phyloP scores from a whole-genome alignment of 371 early-diverging fungal species.

The Mucor ambiguus region DNA sequence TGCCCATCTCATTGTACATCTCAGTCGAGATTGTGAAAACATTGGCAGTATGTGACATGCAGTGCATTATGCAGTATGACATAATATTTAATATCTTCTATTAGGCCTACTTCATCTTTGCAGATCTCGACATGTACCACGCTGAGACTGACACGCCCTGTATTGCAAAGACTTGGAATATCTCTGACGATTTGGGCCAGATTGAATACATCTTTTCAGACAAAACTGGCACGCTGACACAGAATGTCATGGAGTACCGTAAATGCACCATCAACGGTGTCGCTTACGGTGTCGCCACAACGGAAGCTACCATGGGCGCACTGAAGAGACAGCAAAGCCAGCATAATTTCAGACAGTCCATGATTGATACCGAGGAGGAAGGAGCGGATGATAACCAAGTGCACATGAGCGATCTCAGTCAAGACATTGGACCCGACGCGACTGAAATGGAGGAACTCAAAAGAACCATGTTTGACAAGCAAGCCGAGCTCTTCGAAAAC shows the following conservation, averaged over 20 bases:
- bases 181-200: constrained; percentile 87
- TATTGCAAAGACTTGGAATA: constrained; percentile 86
- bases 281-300: constrained; percentile 69
- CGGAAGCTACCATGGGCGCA: constrained; percentile 39
- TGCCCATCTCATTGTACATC: constrained; percentile 97
- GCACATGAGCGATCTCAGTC: constrained; percentile 10
- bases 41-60: constrained; percentile 45
- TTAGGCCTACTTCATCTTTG: constrained; percentile 78
- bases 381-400: constrained; percentile 15
- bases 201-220: constrained; percentile 98
- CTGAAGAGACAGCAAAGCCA: constrained; percentile 48
- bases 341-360: constrained; percentile 6
- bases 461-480: constrained; percentile 46
- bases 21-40: constrained; percentile 93
- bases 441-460: constrained; percentile 27
- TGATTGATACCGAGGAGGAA: constrained; percentile 6
- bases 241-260: constrained; percentile 80
- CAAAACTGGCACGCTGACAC: constrained; percentile 86
- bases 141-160: constrained; percentile 77
- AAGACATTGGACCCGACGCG: neutral
- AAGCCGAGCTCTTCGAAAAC: constrained; percentile 38
- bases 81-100: neutral
- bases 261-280: constrained; percentile 87
- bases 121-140: constrained; percentile 88
- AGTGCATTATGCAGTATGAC: constrained; percentile 13